A percentile compares a stretch with the other conserved stretches of the same genome.
phyloP scores from a whole-genome alignment of 768 basidiomycete species.

The Boletus insuetus region DNA sequence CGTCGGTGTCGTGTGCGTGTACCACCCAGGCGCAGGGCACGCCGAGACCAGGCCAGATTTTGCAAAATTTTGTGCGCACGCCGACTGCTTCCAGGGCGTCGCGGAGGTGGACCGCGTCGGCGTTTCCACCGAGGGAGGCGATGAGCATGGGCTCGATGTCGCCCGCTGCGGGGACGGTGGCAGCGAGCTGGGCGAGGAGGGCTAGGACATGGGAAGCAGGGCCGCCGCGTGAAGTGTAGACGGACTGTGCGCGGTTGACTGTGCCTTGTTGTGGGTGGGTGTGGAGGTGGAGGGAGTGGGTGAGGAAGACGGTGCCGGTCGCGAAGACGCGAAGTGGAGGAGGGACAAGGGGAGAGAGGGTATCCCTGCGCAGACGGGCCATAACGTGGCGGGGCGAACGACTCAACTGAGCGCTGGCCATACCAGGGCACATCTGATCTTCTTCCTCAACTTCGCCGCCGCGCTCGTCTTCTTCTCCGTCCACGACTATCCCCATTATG shows the following conservation, averaged over 20 bases:
- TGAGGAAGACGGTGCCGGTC: slow-evolving; percentile 77
- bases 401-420: background rate
- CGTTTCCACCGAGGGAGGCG: slow-evolving; percentile 70
- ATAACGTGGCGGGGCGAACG: slow-evolving; percentile 8
- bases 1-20: slow-evolving; percentile 63
- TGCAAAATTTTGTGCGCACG: slow-evolving; percentile 70
- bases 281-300: slow-evolving; percentile 65
- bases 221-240: slow-evolving; percentile 66
- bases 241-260: slow-evolving; percentile 68
- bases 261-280: slow-evolving; percentile 55
- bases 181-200: slow-evolving; percentile 63
- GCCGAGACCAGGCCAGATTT: slow-evolving; percentile 66
- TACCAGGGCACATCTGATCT: background rate
- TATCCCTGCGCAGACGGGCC: slow-evolving; percentile 31
- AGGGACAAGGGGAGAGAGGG: slow-evolving; percentile 12
- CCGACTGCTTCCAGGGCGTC: slow-evolving; percentile 64
- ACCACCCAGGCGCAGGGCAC: slow-evolving; percentile 84
- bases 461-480: background rate
- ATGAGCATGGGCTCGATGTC: slow-evolving; percentile 56
- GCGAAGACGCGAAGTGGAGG: slow-evolving; percentile 63
- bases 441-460: background rate
- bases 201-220: slow-evolving; percentile 69
- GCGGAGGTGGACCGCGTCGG: slow-evolving; percentile 63
- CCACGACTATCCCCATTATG: background rate
- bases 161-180: slow-evolving; percentile 26